Evolutionary conservation across 306 rosid species (phyloP), one percentile per base, ranked within the genome.

Genomic region (Heteromeles arbutifolia): DNA sequence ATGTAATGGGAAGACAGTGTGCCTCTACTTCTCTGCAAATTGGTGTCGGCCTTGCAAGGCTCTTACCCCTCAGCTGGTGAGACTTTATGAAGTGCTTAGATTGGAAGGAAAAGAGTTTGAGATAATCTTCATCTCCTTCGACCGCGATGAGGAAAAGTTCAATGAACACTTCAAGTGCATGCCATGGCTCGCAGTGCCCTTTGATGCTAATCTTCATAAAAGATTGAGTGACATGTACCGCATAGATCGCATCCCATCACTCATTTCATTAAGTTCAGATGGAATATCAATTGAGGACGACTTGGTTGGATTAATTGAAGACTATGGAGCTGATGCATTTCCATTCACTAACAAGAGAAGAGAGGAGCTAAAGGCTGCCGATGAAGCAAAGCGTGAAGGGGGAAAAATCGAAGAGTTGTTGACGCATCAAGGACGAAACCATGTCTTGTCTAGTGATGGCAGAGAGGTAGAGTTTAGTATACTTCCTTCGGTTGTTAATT

Each of bases 21-120:
- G 91, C 85, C 87, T 95, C 28, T 84, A 75, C 74, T 92, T 90
- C 92, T 82, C 93, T 22, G 99, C 99, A 80, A 87, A 87, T 85
- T 95, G 99, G 99, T 90, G 97, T 78, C 90, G 93, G 79, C 92
- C 97, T 76, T 90, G 99, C 86, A 89, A 83, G 82, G 85, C 88
- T 69, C 91, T 92, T 77, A 83, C 85, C 66, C 96, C 97, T 70
- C 86, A 70, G 72, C 87, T 92, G 64, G 74, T 87, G 70, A 80
- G 87, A 73, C 89, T 92, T 80, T 88, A 89, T 73, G 84, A 86
- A 62, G 64, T 81, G 26, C 80, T 95, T 74, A 78, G 73, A 78
- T 71, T 65, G 52, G 84, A 73, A 68, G 88, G 88, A 24, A 73
- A 77, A 65, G 85, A 75, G 84, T 74, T 89, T 31, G 96, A 92